Conservation (phyloP, 1,139 yeast species). For the Protomyces inundatus region DNA sequence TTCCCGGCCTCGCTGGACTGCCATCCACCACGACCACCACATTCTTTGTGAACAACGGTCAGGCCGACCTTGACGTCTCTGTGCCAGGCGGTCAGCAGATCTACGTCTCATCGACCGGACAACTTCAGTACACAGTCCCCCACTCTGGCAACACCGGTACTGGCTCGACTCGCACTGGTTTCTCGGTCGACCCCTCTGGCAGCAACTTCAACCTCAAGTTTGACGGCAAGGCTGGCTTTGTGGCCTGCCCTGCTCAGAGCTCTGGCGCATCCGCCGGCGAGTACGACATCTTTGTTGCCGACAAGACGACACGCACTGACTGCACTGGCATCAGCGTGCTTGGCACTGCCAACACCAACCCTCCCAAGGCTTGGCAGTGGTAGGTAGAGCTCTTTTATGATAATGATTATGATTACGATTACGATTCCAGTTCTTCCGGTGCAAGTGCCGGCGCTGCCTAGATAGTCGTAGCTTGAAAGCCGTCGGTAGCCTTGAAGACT, state of each 20-base stretch:
- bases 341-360: background rate
- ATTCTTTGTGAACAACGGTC: background rate
- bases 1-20: background rate
- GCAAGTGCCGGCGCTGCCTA: too few relatives aligned
- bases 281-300: constrained; percentile 1
- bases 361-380: constrained; percentile 13
- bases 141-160: constrained; percentile 10
- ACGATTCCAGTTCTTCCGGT: background rate
- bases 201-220: background rate
- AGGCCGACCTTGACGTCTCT: background rate
- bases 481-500: too few relatives aligned
- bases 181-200: constrained; percentile 2
- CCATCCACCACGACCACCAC: constrained; percentile 1
- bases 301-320: constrained; percentile 10
- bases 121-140: constrained; percentile 6
- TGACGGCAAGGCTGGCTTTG: constrained; percentile 4
- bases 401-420: background rate
- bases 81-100: constrained; percentile 19
- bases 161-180: constrained; percentile 2
- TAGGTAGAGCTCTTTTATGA: background rate
- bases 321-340: constrained; percentile 16
- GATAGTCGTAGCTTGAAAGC: too few relatives aligned
- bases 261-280: background rate
- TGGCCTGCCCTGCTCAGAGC: constrained; percentile 3
- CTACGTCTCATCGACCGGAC: constrained; percentile 7